Evolutionary conservation across 2,329 filamentous ascomycete species (phyloP).

Genomic region (Aspergillaceae sp.): DNA sequence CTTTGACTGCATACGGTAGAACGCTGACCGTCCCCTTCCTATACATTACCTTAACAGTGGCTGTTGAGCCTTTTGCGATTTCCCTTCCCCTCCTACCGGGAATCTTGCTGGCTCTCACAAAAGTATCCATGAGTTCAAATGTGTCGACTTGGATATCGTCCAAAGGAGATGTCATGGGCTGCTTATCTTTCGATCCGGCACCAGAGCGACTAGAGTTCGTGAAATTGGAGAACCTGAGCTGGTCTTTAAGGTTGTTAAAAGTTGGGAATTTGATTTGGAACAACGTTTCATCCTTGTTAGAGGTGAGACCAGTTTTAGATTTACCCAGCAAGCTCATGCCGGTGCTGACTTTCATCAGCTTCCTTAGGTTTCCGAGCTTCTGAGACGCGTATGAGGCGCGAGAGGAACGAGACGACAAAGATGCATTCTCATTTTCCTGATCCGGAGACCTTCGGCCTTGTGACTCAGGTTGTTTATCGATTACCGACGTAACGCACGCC

Average conservation of each 20-base stretch:
- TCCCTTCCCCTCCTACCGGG: slow-evolving; percentile 65
- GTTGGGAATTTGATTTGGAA: not conserved
- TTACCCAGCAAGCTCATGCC: not conserved
- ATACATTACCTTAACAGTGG: slow-evolving; percentile 72
- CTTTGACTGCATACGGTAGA: slow-evolving; percentile 71
- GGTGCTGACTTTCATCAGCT: not conserved
- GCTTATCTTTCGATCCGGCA: slow-evolving; percentile 68
- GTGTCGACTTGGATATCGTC: slow-evolving; percentile 67
- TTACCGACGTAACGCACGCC: not conserved
- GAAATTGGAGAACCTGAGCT: slow-evolving; percentile 17
- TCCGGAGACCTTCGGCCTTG: not conserved
- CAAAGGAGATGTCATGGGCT: slow-evolving; percentile 59
- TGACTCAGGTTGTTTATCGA: not conserved
- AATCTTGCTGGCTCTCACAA: slow-evolving; percentile 60
- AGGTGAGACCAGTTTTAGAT: not conserved
- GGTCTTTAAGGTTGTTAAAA: slow-evolving; percentile 9
- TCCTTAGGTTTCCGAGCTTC: not conserved
- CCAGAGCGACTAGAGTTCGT: slow-evolving; percentile 58
- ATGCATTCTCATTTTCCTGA: not conserved
- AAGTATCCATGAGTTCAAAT: slow-evolving; percentile 60
- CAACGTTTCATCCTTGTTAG: too few species aligned
- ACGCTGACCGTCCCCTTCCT: slow-evolving; percentile 52
- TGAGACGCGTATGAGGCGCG: too few species aligned
- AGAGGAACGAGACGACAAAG: not conserved
- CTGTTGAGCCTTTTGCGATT: slow-evolving; percentile 73